A percentile compares a stretch with the other conserved stretches of the same genome.
Evolutionary conservation across 352 stramenopile genomes (phyloP).

Genomic region (Globisporangium megalacanthum): DNA sequence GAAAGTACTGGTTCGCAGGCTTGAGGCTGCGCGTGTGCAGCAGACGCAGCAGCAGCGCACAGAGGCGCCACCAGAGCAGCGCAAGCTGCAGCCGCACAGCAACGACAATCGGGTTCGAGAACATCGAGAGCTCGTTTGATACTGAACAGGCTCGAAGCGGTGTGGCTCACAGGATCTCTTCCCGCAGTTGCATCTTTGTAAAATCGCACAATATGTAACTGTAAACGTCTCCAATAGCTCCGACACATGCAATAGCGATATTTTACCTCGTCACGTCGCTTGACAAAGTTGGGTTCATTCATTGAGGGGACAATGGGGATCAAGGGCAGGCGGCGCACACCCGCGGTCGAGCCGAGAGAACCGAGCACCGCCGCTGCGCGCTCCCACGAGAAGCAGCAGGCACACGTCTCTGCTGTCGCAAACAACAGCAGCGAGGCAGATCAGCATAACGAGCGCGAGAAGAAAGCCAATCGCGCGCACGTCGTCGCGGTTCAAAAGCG

Average conservation of each 20-base stretch:
- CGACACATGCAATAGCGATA: too few species aligned
- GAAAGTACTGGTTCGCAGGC: slow-evolving; percentile 56
- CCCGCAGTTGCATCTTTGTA: too few species aligned
- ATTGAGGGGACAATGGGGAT: slow-evolving; percentile 42
- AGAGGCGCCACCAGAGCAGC: slow-evolving; percentile 69
- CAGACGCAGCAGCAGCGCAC: slow-evolving; percentile 38
- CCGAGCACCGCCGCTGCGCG: slow-evolving; percentile 6
- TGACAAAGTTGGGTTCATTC: too few species aligned
- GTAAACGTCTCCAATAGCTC: too few species aligned
- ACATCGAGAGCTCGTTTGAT: background rate
- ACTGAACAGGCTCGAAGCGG: too few species aligned
- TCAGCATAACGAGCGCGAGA: background rate
- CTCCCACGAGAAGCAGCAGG: slow-evolving; percentile 16
- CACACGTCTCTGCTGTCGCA: background rate
- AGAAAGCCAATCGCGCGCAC: slow-evolving; percentile 10
- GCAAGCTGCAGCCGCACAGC: slow-evolving; percentile 45
- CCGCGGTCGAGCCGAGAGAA: slow-evolving; percentile 18
- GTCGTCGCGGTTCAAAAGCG: slow-evolving; percentile 55
- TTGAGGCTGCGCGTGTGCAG: slow-evolving; percentile 42
- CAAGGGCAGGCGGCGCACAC: slow-evolving; percentile 40
- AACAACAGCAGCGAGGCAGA: background rate
- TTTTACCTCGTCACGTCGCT: too few species aligned
- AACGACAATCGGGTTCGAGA: slow-evolving; percentile 19
- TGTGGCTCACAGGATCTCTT: too few species aligned
- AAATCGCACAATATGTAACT: too few species aligned